Base-by-base conservation (phyloP, 2,329 filamentous ascomycete species). In the Colletotrichum neosansevieriae region DNA sequence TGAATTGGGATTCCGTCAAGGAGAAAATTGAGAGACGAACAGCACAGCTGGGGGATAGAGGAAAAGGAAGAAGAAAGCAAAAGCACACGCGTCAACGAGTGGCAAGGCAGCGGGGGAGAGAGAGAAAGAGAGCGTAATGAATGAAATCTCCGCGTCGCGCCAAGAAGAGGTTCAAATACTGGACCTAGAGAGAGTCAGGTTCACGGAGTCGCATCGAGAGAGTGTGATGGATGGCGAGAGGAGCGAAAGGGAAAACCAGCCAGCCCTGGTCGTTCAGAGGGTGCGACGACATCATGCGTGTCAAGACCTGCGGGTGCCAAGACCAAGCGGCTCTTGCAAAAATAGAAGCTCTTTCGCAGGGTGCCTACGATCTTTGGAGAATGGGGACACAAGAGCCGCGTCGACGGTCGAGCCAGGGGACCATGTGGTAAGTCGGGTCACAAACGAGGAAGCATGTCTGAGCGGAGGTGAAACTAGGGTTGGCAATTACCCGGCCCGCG, bases 381-480 rank as follows among this genome's bases (percentile, higher is more conserved):
- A 40, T 54, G 17, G 32, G 34, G 51, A 32, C 51, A 54, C 17
- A 54, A 58, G 47, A 58, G 49, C 47, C 60, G 60, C 45, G n/a
- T n/a, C n/a, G n/a, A 15, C 11, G n/a, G n/a, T n/a, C 12, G 21
- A 13, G 17, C 38, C 53, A 45, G 61, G 40, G 24, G 40, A 45
- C 32, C 53, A 38, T 59, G 53, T 49, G 54, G 56, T 58, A 9
- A 40, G 49, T 12, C 44, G 24, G 32, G 42, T 51, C 44, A 36
- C 29, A 38, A 24, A 47, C 61, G 63, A 45, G 63, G 60, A 60
- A n/a, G 44, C 44, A 53, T 21, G 67, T 69, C 67, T 53, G 67
- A 69, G 67, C 67, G 63, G 17, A 69, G 24, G 45, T 69, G 67
- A 69, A 69, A 69, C 67, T n/a, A n/a, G n/a, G n/a, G n/a, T n/a